Conservation (phyloP, 768 basidiomycete genomes). For the Panaeolus papilionaceus region DNA sequence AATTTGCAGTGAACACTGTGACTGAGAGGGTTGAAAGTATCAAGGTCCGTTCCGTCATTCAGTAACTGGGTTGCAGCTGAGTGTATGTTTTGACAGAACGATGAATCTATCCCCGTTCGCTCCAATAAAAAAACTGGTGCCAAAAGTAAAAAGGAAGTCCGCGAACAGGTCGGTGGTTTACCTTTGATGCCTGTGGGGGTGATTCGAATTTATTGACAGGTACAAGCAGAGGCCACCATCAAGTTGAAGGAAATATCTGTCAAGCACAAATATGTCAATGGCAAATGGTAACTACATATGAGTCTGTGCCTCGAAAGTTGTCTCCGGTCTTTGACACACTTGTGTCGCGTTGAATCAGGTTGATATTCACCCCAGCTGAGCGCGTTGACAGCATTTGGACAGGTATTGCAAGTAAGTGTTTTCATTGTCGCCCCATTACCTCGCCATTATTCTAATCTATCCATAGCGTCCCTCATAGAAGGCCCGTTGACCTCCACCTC, state of each 20-base stretch:
- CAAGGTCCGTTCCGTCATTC: slow-evolving; percentile 46
- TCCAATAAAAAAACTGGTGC: slow-evolving; percentile 75
- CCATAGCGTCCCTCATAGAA: slow-evolving; percentile 64
- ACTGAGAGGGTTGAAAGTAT: slow-evolving; percentile 65
- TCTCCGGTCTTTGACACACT: not conserved
- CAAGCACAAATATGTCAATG: slow-evolving; percentile 57
- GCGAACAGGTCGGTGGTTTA: slow-evolving; percentile 59
- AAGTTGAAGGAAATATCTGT: slow-evolving; percentile 66
- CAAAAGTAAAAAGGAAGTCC: slow-evolving; percentile 77
- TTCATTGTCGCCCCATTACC: not conserved
- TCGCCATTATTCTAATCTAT: not conserved
- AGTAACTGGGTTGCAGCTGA: not conserved
- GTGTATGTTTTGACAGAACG: slow-evolving; percentile 48
- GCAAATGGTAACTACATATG: slow-evolving; percentile 65
- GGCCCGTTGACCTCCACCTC: slow-evolving; percentile 66
- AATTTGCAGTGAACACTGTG: slow-evolving; percentile 56
- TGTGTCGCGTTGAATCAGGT: slow-evolving; percentile 46
- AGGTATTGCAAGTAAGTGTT: slow-evolving; percentile 59
- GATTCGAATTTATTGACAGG: slow-evolving; percentile 40
- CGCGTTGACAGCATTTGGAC: slow-evolving; percentile 71
- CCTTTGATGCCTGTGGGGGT: not conserved
- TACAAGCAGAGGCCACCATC: slow-evolving; percentile 62
- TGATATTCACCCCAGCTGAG: slow-evolving; percentile 67
- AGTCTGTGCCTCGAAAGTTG: not conserved
- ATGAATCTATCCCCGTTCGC: slow-evolving; percentile 67